Conservation (phyloP, 2,329 filamentous ascomycete species). For the Arthrobotrys conoides region DNA sequence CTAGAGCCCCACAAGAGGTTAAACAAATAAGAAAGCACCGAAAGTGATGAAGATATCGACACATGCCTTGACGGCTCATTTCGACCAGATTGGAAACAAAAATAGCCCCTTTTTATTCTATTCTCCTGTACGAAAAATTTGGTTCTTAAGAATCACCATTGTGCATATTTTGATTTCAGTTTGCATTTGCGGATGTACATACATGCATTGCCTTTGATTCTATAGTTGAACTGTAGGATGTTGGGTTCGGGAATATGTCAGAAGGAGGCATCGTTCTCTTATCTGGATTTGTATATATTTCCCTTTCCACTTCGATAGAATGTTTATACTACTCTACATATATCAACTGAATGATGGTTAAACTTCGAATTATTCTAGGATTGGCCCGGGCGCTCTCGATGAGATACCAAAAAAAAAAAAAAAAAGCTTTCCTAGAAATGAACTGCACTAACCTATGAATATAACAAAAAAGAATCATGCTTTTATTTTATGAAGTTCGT, state of each 20-base stretch:
- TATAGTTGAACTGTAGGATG: slow-evolving; percentile 6
- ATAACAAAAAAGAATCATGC: no score
- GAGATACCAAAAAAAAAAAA: no score
- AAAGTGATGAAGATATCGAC: slow-evolving; percentile 1
- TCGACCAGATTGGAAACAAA: slow-evolving; percentile 10
- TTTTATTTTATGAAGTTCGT: no score
- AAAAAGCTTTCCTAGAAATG: no score
- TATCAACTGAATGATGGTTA: background rate
- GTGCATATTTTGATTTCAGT: slow-evolving; percentile 4
- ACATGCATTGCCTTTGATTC: background rate
- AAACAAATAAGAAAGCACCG: background rate
- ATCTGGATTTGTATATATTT: slow-evolving; percentile 27
- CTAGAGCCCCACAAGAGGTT: background rate
- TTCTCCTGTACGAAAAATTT: slow-evolving; percentile 26
- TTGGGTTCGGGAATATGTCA: background rate
- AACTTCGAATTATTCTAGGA: background rate
- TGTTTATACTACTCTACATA: slow-evolving; percentile 2
- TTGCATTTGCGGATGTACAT: slow-evolving; percentile 39
- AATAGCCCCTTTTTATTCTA: background rate
- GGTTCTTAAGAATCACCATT: slow-evolving; percentile 1
- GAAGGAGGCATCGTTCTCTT: background rate
- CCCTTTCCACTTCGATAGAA: slow-evolving; percentile 9
- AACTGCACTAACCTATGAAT: no score
- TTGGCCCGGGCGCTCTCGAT: no score
- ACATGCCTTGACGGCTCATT: slow-evolving; percentile 27